Conservation (phyloP, 2,329 filamentous ascomycete species). For the Aspergillus carbonarius region DNA sequence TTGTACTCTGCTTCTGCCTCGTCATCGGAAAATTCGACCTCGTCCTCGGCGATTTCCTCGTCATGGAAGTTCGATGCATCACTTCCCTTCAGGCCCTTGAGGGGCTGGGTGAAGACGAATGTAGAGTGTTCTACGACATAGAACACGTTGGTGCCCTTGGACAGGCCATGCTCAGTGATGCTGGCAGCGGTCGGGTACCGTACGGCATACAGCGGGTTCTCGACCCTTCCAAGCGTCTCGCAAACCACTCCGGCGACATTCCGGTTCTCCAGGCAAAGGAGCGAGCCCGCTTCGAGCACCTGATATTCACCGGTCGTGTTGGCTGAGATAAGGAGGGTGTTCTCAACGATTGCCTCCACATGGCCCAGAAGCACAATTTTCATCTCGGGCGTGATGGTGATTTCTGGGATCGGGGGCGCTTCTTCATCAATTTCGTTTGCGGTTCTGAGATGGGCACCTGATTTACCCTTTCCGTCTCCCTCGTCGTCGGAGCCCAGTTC, state of each 20-base stretch:
- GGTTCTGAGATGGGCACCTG: conserved; percentile 62
- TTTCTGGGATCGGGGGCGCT: conserved; percentile 69
- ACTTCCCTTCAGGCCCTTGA: conserved; percentile 78
- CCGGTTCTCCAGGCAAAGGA: conserved; percentile 75
- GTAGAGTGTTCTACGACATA: conserved; percentile 77
- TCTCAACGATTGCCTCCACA: conserved; percentile 76
- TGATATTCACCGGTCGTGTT: conserved; percentile 76
- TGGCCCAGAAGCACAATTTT: conserved; percentile 72
- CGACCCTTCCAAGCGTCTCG: conserved; percentile 82
- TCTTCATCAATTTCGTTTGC: conserved; percentile 74
- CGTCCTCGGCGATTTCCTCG: conserved; percentile 81
- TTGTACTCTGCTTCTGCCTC: conserved; percentile 88
- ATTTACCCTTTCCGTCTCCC: conserved; percentile 53
- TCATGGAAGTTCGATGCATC: conserved; percentile 95
- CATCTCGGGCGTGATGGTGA: conserved; percentile 75
- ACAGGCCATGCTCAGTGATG: conserved; percentile 65
- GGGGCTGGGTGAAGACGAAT: conserved; percentile 81
- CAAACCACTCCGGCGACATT: conserved; percentile 77
- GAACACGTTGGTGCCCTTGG: conserved; percentile 69
- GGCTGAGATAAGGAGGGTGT: conserved; percentile 74
- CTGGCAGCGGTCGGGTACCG: conserved; percentile 69
- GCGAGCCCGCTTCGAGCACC: conserved; percentile 79
- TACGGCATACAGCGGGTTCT: conserved; percentile 82
- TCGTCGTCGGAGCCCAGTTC: conserved; percentile 80
- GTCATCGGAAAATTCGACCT: conserved; percentile 95